Percentiles rank a stretch among this genome's conserved stretches.
These are phyloP conservation scores for Cladosporium sp. DNA, from an alignment of 2,329 filamentous ascomycete genomes.

Conservation along the genomic window DNA sequence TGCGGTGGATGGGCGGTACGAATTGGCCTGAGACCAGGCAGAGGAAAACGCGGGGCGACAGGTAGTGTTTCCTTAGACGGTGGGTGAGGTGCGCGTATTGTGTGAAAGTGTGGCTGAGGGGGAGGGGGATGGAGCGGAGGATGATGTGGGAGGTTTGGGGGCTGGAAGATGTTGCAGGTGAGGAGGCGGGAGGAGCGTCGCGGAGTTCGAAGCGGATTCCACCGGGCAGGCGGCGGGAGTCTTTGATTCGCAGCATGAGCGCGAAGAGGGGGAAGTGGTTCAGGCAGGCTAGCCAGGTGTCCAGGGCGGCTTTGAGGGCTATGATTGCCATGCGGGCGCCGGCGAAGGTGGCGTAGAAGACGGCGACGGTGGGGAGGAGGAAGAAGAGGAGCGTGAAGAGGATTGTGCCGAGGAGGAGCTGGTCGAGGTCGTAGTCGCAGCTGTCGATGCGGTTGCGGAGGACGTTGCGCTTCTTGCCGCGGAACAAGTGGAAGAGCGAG, in stretches of 20 bases:
- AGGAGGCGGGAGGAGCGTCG: constrained; percentile 45
- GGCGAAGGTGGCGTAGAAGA: constrained; percentile 96
- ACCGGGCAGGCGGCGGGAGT: constrained; percentile 80
- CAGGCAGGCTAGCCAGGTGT: constrained; percentile 85
- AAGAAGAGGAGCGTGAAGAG: constrained; percentile 95
- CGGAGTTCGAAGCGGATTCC: constrained; percentile 87
- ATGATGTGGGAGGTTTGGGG: constrained; percentile 15
- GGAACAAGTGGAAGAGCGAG: constrained; percentile 97
- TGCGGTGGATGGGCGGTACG: constrained; percentile 89
- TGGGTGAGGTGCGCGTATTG: constrained; percentile 94
- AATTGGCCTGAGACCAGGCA: constrained; percentile 87
- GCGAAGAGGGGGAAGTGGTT: constrained; percentile 98
- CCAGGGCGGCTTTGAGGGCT: constrained; percentile 80
- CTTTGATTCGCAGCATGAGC: constrained; percentile 91
- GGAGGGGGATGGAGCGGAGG: constrained; percentile 73
- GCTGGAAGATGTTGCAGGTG: not conserved
- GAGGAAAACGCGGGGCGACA: constrained; percentile 80
- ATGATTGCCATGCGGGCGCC: constrained; percentile 94
- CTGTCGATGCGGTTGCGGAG: constrained; percentile 96
- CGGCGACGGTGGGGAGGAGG: constrained; percentile 85
- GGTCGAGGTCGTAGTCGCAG: constrained; percentile 97
- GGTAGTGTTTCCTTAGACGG: constrained; percentile 90
- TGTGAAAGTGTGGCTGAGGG: constrained; percentile 90
- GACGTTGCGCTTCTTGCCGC: constrained; percentile 96
- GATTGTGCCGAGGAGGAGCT: constrained; percentile 92